These are phyloP conservation scores for Erythrophleum fordii DNA, from an alignment of 306 rosid species.

Conservation along the genomic window DNA sequence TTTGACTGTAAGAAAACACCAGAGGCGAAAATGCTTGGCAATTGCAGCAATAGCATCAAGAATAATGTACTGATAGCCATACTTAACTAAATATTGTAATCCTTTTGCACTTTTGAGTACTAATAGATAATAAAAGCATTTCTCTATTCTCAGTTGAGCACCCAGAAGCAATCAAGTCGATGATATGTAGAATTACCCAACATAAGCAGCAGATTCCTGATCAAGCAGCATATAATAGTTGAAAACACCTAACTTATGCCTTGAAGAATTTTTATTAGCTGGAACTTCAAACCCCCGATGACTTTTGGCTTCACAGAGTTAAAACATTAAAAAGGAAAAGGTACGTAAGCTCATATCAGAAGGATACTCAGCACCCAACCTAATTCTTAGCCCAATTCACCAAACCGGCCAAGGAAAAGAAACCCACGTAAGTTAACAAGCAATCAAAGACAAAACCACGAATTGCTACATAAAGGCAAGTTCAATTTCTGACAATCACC, in stretches of 20 bases:
- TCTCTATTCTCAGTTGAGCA: conserved; percentile 12
- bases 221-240: conserved; percentile 28
- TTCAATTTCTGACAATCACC: conserved; percentile 22
- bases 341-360: neutral
- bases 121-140: conserved; percentile 43
- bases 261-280: conserved; percentile 10
- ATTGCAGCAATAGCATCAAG: conserved; percentile 55
- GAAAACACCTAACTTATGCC: conserved; percentile 15
- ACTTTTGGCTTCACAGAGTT: conserved; percentile 22
- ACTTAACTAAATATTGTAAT: conserved; percentile 37
- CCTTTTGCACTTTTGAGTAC: conserved; percentile 34
- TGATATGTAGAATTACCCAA: conserved; percentile 28
- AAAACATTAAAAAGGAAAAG: neutral
- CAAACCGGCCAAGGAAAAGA: conserved; percentile 32
- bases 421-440: neutral
- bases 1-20: conserved; percentile 48
- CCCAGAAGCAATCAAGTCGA: conserved; percentile 2
- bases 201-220: conserved; percentile 31
- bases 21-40: conserved; percentile 54
- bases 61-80: conserved; percentile 50
- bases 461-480: conserved; percentile 33
- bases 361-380: conserved; percentile 15
- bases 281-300: conserved; percentile 28
- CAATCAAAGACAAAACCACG: conserved; percentile 3
- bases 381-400: conserved; percentile 39